Conservation (phyloP, 1,284 basidiomycete genomes). For the Phylloboletellus chloephorus region DNA sequence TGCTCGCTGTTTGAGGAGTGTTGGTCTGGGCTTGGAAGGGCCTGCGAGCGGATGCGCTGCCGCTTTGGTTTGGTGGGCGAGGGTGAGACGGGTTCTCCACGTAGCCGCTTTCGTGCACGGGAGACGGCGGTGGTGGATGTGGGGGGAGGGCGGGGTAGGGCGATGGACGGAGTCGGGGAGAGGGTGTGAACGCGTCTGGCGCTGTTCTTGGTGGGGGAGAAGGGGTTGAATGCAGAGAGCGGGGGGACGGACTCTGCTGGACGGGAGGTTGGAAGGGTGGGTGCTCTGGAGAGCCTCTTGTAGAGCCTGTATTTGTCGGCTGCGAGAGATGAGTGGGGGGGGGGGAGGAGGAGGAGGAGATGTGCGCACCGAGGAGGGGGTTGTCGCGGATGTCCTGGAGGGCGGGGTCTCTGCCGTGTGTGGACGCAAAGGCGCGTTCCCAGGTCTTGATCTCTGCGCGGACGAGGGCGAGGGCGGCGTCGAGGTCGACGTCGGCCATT, state of each 20-base stretch:
- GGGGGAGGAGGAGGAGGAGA: constrained; percentile 17
- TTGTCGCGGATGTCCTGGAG: constrained; percentile 74
- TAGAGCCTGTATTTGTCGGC: constrained; percentile 80
- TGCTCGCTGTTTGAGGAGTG: constrained; percentile 36
- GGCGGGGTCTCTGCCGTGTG: constrained; percentile 59
- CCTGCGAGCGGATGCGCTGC: constrained; percentile 39
- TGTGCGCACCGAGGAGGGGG: constrained; percentile 68
- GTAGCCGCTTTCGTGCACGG: constrained; percentile 70
- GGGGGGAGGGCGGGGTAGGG: constrained; percentile 23
- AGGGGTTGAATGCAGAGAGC: constrained; percentile 60
- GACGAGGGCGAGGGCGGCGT: constrained; percentile 48
- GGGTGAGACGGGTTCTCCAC: constrained; percentile 75
- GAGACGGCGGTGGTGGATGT: constrained; percentile 43
- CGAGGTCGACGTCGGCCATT: too few relatives aligned
- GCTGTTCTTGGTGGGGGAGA: constrained; percentile 66
- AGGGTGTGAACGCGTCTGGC: constrained; percentile 29
- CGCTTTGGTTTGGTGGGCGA: constrained; percentile 73
- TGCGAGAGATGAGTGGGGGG: constrained; percentile 30
- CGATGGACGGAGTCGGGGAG: constrained; percentile 9
- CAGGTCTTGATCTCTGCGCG: constrained; percentile 77
- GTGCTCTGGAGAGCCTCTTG: constrained; percentile 65
- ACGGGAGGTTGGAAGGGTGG: constrained; percentile 39
- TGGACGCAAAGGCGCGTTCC: constrained; percentile 69
- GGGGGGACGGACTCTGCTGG: constrained; percentile 46
- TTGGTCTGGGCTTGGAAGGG: constrained; percentile 29